These are phyloP conservation scores for Boletus coccyginus DNA, from an alignment of 768 basidiomycete genomes.

Conservation along the genomic window DNA sequence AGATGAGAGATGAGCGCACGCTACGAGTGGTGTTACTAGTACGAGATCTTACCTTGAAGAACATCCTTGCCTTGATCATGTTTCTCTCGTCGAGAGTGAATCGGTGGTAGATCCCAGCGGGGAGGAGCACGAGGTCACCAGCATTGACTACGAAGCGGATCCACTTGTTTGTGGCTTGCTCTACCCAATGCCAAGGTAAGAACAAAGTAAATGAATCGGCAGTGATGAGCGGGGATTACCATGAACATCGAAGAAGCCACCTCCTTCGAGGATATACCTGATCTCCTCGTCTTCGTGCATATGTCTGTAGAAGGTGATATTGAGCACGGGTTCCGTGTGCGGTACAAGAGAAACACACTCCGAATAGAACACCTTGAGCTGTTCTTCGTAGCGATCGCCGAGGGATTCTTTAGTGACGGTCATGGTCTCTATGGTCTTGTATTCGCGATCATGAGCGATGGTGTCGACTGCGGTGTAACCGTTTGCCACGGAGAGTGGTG, in stretches of 20 bases:
- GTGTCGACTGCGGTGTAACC: constrained; percentile 52
- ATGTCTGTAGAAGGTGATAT: constrained; percentile 47
- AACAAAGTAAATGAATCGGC: background rate
- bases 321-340: background rate
- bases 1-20: background rate
- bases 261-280: constrained; percentile 78
- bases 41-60: constrained; percentile 68
- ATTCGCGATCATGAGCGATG: constrained; percentile 64
- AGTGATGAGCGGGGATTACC: constrained; percentile 43
- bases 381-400: constrained; percentile 79
- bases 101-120: constrained; percentile 90
- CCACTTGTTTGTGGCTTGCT: constrained; percentile 69
- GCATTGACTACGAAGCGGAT: constrained; percentile 71
- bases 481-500: constrained; percentile 37
- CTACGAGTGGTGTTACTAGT: background rate
- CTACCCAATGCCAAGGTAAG: constrained; percentile 32
- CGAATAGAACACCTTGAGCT: constrained; percentile 78
- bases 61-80: constrained; percentile 69
- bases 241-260: constrained; percentile 89
- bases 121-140: constrained; percentile 84
- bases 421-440: constrained; percentile 83
- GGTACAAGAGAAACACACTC: constrained; percentile 45
- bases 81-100: constrained; percentile 83
- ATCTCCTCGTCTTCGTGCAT: constrained; percentile 98
- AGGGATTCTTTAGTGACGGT: constrained; percentile 75